These are phyloP conservation scores for Metarhizium anisopliae DNA, from an alignment of 2,329 filamentous ascomycete species.

Conservation along the genomic window DNA sequence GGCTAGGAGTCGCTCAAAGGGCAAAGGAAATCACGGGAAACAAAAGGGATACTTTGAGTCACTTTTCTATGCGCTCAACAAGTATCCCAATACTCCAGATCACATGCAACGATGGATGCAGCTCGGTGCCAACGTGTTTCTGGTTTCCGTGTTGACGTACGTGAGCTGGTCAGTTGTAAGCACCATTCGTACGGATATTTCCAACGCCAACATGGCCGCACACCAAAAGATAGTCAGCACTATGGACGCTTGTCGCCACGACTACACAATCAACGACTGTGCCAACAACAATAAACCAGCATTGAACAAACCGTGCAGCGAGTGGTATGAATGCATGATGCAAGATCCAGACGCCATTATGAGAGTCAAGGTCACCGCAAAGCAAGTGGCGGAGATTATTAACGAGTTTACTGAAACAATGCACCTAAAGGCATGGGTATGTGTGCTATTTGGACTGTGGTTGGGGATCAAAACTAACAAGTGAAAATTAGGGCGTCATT, in stretches of 20 bases:
- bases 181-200: conserved; percentile 66
- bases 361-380: conserved; percentile 70
- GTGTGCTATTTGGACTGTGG: conserved; percentile 12
- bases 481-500: conserved; percentile 36
- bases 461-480: not conserved
- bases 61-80: conserved; percentile 43
- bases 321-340: conserved; percentile 84
- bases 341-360: conserved; percentile 71
- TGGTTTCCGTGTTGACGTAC: conserved; percentile 50
- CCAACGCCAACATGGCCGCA: conserved; percentile 59
- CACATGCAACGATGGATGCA: conserved; percentile 52
- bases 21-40: conserved; percentile 15
- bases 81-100: conserved; percentile 49
- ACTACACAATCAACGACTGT: conserved; percentile 73
- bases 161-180: conserved; percentile 60
- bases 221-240: conserved; percentile 61
- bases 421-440: conserved; percentile 64
- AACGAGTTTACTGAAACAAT: conserved; percentile 90
- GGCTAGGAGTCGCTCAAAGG: conserved; percentile 13
- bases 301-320: conserved; percentile 61
- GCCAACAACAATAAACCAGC: conserved; percentile 58
- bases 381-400: conserved; percentile 85
- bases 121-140: conserved; percentile 53
- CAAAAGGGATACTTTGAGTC: conserved; percentile 27
- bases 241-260: conserved; percentile 62